phyloP scores from a whole-genome alignment of 2,329 filamentous ascomycete species.

The Pseudogymnoascus sp. region DNA sequence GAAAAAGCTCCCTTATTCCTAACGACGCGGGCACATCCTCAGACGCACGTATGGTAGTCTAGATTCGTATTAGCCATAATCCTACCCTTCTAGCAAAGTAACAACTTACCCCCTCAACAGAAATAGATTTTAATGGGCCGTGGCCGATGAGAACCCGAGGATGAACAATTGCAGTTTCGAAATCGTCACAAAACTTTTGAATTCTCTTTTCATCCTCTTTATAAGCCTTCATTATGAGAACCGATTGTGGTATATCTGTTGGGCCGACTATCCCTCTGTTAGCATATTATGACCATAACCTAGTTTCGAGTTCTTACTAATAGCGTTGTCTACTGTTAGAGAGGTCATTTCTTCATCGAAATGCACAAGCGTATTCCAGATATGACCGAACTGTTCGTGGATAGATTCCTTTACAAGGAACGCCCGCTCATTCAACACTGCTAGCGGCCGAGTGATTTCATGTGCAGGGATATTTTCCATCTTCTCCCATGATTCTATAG shows the following conservation, averaged over 20 bases:
- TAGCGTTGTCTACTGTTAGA: constrained; percentile 41
- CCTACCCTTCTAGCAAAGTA: not conserved
- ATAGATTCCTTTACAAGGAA: constrained; percentile 59
- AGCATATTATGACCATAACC: not conserved
- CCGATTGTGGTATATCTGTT: constrained; percentile 45
- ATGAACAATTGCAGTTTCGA: constrained; percentile 52
- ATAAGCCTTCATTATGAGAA: constrained; percentile 48
- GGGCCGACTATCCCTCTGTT: constrained; percentile 34
- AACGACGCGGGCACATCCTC: constrained; percentile 33
- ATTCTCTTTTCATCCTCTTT: constrained; percentile 54
- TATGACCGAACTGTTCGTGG: constrained; percentile 54
- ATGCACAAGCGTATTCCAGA: constrained; percentile 63
- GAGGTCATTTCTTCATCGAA: constrained; percentile 48
- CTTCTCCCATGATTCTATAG: constrained; percentile 45
- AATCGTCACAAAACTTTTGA: constrained; percentile 50
- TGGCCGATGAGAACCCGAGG: constrained; percentile 45
- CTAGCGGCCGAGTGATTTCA: constrained; percentile 52
- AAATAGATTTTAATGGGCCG: constrained; percentile 32
- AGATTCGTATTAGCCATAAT: not conserved
- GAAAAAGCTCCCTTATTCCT: constrained; percentile 43
- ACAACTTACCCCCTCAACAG: constrained; percentile 32
- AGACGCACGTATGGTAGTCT: constrained; percentile 37
- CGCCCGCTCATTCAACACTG: constrained; percentile 55
- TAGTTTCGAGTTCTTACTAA: constrained; percentile 11
- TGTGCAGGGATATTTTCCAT: constrained; percentile 52